Base-by-base conservation (phyloP, 495 filamentous ascomycete species). In the Penicillium cataractarum region DNA sequence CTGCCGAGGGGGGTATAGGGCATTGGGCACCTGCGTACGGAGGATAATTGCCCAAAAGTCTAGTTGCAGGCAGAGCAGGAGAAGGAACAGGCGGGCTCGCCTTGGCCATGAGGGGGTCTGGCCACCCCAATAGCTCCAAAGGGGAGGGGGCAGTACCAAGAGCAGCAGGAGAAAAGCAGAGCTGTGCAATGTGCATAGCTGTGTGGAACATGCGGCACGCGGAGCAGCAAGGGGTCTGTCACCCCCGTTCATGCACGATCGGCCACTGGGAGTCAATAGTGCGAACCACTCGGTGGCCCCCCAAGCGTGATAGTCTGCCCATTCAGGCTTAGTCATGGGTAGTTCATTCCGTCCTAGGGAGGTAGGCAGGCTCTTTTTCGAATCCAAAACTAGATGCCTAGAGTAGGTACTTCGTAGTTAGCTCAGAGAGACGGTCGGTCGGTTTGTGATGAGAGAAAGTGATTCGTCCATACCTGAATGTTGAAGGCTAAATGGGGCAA, bases 181-280 rank as follows among this genome's bases (percentile, higher is more conserved):
- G 40, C 33, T 29, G 37, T 21, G 26, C n/a, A 48, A 22, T 29
- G 37, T 21, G 26, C n/a, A 48, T 51, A 44, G 39, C 51, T 54
- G 68, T 68, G 75, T 78, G 72, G 73, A 71, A 78, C 77, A 73
- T 79, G 62, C 72, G 65, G 70, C 71, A 75, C 72, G 72, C 74
- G 71, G 72, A 67, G 63, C 68, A 73, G 74, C 65, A 79, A 76
- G 76, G 76, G 73, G 68, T 64, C 67, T 72, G 69, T 70, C 64
- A 70, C 69, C 65, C 64, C 62, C 52, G 69, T 72, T 72, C 69
- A 72, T 72, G 69, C 69, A 72, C 64, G 69, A 70, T 66, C 42
- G 32, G 37, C 54, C 53, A 63, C 27, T 59, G 19, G 60, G 32
- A 54, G 33, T 58, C 58, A 65, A 68, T 68, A 68, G 65, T 57